Evolutionary conservation across 1,284 basidiomycete species (phyloP).

Genomic region (Ceratobasidium sp.): DNA sequence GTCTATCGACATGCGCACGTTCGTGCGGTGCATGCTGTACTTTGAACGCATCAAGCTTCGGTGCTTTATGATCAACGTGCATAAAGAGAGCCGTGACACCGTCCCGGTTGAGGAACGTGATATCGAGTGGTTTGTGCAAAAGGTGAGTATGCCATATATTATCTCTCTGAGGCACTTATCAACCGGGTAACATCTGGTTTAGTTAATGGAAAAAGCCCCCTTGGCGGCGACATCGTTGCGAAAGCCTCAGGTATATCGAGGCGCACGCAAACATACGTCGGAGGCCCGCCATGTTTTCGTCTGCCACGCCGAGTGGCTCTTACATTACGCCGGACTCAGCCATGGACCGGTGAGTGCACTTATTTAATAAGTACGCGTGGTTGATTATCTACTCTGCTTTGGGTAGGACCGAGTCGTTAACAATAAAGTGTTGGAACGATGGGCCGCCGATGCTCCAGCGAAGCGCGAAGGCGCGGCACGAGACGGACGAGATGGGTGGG

Average conservation of each 20-base stretch:
- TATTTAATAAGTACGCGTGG: background rate
- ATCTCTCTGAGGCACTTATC: background rate
- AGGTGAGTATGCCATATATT: slow-evolving; percentile 16
- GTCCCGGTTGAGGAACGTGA: background rate
- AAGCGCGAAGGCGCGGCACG: slow-evolving; percentile 16
- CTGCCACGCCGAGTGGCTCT: slow-evolving; percentile 31
- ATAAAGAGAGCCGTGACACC: background rate
- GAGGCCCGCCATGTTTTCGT: slow-evolving; percentile 29
- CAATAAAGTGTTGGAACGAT: background rate
- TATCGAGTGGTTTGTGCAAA: slow-evolving; percentile 24
- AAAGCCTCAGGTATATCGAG: slow-evolving; percentile 17
- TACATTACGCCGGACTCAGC: background rate
- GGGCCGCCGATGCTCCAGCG: slow-evolving; percentile 9
- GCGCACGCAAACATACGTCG: slow-evolving; percentile 27
- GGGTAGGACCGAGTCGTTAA: slow-evolving; percentile 8
- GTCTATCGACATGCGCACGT: slow-evolving; percentile 21
- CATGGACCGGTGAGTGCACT: background rate
- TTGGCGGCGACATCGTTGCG: background rate
- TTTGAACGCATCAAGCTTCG: slow-evolving; percentile 30
- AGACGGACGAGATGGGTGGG: slow-evolving; percentile 21
- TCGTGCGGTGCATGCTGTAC: slow-evolving; percentile 15
- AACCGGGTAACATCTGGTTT: background rate
- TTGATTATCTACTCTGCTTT: background rate
- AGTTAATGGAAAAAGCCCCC: slow-evolving; percentile 13
- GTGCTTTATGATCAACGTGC: slow-evolving; percentile 8